Base-by-base conservation (phyloP, 2,329 filamentous ascomycete genomes). In the Colletotrichum tanaceti region DNA sequence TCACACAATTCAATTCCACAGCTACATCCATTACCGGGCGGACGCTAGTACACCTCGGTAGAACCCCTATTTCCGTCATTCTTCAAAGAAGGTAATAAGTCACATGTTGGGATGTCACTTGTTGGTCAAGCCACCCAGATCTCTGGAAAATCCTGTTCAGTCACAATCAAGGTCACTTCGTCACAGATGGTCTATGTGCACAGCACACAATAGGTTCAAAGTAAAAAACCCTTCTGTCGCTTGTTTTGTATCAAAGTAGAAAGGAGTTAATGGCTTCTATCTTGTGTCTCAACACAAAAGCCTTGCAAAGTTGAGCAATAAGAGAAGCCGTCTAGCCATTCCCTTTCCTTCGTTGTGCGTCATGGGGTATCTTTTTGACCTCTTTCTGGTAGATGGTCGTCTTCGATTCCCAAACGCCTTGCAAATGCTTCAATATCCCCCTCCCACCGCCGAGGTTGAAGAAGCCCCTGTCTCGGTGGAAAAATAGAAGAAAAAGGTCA, bases 401-500 rank as follows among this genome's bases (percentile, higher is more conserved):
- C 64, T 70, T 68, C 20, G 66, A 69, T 69, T 63, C 67, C 67
- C 64, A 68, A 70, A 70, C 67, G 67, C 67, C 67, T 58, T 58
- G 67, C 64, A 70, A 68, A 58, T 70, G 58, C 58, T 59, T 67
- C 58, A 35, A 62, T 41, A 58, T 38, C n/a, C 28, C 49, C 57
- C n/a, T n/a, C 41, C 67, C 46, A 24, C 64, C 49, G 49, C 28
- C 41, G 46, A 55, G 54, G 67, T 47, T 53, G 35, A 59, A 44
- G 58, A 62, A 62, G 41, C 52, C 44, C 44, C n/a, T n/a, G 46
- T 68, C n/a, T 59, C 44, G 46, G 53, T n/a, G 14, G 44, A 46
- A 50, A 55, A 53, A 16, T 41, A n/a, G 46, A 20, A 28, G 20
- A 41, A 32, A n/a, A 20, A 2, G n/a, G 5, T 55, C 50, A 49